Conservation (phyloP, 495 filamentous ascomycete genomes). For the Monascus purpureus region DNA sequence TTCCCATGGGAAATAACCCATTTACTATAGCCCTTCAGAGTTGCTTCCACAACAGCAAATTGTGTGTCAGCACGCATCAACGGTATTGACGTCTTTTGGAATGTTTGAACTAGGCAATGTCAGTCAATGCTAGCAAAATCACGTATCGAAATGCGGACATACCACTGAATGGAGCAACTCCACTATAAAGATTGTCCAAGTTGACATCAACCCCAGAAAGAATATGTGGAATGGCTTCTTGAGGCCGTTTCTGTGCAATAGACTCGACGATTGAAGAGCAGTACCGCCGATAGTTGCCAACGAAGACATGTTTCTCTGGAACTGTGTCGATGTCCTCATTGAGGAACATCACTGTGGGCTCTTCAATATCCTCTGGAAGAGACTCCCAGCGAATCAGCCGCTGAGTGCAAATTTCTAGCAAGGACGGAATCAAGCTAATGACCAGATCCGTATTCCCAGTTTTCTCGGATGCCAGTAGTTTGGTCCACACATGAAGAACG, state of each 20-base stretch:
- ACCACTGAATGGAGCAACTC: conserved; percentile 55
- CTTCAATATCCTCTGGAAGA: conserved; percentile 64
- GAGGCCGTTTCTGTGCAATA: conserved; percentile 62
- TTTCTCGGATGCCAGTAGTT: conserved; percentile 52
- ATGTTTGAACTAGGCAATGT: conserved; percentile 42
- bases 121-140: conserved; percentile 14
- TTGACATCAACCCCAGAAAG: conserved; percentile 60
- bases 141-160: conserved; percentile 16
- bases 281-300: conserved; percentile 93
- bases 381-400: conserved; percentile 72
- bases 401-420: conserved; percentile 67
- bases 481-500: conserved; percentile 77
- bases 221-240: conserved; percentile 79
- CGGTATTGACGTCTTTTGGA: conserved; percentile 65
- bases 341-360: conserved; percentile 68
- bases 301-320: conserved; percentile 87
- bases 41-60: conserved; percentile 80
- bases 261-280: conserved; percentile 72
- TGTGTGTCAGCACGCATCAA: conserved; percentile 77
- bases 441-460: conserved; percentile 52
- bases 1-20: conserved; percentile 48
- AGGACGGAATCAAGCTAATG: conserved; percentile 52
- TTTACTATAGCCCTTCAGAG: conserved; percentile 74
- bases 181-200: conserved; percentile 60
- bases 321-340: conserved; percentile 88